Conservation (phyloP, 306 rosid genomes). For the Lagenaria siceraria region DNA sequence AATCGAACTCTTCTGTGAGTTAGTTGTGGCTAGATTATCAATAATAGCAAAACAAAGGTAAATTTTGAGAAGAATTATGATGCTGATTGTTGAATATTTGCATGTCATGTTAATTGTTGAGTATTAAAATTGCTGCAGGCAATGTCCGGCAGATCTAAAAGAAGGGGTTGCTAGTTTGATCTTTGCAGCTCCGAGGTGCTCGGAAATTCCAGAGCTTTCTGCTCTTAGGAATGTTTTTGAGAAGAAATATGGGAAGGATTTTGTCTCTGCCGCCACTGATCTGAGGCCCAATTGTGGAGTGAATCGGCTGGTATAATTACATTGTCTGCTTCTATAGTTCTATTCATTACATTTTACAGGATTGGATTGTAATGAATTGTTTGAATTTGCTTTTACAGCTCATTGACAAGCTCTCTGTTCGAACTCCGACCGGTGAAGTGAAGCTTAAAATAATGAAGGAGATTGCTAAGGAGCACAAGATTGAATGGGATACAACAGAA, state of each 20-base stretch:
- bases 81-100: no score
- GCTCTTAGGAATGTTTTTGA: constrained; percentile 60
- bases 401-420: constrained; percentile 92
- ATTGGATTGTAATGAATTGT: background rate
- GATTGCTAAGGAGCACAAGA: constrained; percentile 75
- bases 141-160: constrained; percentile 90
- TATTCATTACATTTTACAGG: background rate
- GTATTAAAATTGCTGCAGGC: constrained; percentile 32
- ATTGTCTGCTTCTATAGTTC: background rate
- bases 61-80: background rate
- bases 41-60: constrained; percentile 87
- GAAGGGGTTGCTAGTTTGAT: constrained; percentile 89
- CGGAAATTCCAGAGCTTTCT: constrained; percentile 83
- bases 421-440: constrained; percentile 61
- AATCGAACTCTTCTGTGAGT: constrained; percentile 85
- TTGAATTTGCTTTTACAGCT: constrained; percentile 31
- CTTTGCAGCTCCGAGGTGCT: constrained; percentile 90
- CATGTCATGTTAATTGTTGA: no score
- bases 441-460: constrained; percentile 83
- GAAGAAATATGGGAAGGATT: constrained; percentile 90
- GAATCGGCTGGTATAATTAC: constrained; percentile 55
- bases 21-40: constrained; percentile 69
- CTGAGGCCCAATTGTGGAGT: constrained; percentile 83
- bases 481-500: constrained; percentile 83
- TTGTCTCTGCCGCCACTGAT: constrained; percentile 88